Conservation (phyloP, 768 basidiomycete genomes). For the Hydnomerulius pinastri region DNA sequence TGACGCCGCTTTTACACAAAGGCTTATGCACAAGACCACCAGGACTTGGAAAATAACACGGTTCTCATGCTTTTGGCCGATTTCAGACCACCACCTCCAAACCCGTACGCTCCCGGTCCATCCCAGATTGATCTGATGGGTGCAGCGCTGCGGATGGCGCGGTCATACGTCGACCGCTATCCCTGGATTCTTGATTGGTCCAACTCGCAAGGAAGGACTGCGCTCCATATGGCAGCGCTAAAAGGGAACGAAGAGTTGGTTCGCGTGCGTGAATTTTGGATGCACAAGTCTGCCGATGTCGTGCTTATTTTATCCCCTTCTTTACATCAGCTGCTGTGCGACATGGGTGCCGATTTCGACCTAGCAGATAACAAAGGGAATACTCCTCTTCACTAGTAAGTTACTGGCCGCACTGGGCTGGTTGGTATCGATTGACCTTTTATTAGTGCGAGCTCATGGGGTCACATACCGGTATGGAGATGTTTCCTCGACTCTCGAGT, state of each 20-base stretch:
- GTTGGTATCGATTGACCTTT: constrained; percentile 8
- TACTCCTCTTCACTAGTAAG: constrained; percentile 91
- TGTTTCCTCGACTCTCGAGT: constrained; percentile 1
- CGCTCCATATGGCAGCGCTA: constrained; percentile 83
- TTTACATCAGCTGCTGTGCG: constrained; percentile 76
- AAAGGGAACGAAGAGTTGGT: constrained; percentile 91
- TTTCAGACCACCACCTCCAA: constrained; percentile 54
- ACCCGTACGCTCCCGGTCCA: constrained; percentile 48
- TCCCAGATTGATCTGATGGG: constrained; percentile 63
- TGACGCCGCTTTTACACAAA: constrained; percentile 4
- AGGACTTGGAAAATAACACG: constrained; percentile 94
- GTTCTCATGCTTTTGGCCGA: constrained; percentile 93
- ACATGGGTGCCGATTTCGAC: constrained; percentile 88
- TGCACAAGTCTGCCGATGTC: constrained; percentile 7
- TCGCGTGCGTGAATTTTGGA: constrained; percentile 52
- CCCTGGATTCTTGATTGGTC: constrained; percentile 91
- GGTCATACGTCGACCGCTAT: constrained; percentile 84
- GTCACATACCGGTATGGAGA: constrained; percentile 69
- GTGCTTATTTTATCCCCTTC: constrained; percentile 16
- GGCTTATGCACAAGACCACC: constrained; percentile 16
- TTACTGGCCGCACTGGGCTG: constrained; percentile 11
- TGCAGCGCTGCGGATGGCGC: constrained; percentile 83
- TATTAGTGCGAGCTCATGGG: constrained; percentile 83
- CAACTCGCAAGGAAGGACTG: constrained; percentile 86
- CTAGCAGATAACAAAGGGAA: constrained; percentile 91